phyloP scores from a whole-genome alignment of 345 rosid species.

The Citrus hindsii region DNA sequence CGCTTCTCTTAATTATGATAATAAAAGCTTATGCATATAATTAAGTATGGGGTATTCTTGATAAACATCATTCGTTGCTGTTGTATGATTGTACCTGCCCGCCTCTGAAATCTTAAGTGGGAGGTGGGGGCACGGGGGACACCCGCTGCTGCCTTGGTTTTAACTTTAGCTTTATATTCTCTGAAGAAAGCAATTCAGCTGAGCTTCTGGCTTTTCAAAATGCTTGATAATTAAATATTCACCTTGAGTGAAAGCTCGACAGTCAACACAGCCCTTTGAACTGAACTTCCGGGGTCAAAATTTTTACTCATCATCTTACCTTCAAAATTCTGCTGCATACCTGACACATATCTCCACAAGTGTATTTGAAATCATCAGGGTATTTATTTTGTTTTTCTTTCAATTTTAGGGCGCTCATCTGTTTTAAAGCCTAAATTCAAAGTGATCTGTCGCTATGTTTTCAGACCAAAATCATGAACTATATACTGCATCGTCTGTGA shows the following conservation, averaged over 20 bases:
- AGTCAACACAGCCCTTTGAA: neutral
- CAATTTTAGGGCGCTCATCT: neutral
- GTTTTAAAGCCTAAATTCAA: neutral
- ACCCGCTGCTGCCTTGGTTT: neutral
- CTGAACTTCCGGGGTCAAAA: neutral
- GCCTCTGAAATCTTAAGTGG: neutral
- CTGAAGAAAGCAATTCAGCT: neutral
- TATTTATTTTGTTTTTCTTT: neutral
- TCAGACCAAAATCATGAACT: neutral
- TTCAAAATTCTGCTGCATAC: neutral
- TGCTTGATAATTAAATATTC: too few species aligned
- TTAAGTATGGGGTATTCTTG: neutral
- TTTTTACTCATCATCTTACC: neutral
- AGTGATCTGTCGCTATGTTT: neutral
- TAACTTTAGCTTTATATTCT: neutral
- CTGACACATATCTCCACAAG: neutral
- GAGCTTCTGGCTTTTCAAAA: slow-evolving; percentile 9
- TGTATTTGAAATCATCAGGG: neutral
- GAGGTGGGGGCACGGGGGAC: neutral
- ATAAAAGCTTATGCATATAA: neutral
- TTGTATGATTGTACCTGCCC: neutral
- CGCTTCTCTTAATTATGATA: neutral
- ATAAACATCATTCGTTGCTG: neutral
- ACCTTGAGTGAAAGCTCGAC: neutral
- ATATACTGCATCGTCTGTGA: neutral